A percentile compares a stretch with the other conserved stretches of the same genome.
phyloP scores from a whole-genome alignment of 176 grass and related monocot genomes.

The Phragmites australis region DNA sequence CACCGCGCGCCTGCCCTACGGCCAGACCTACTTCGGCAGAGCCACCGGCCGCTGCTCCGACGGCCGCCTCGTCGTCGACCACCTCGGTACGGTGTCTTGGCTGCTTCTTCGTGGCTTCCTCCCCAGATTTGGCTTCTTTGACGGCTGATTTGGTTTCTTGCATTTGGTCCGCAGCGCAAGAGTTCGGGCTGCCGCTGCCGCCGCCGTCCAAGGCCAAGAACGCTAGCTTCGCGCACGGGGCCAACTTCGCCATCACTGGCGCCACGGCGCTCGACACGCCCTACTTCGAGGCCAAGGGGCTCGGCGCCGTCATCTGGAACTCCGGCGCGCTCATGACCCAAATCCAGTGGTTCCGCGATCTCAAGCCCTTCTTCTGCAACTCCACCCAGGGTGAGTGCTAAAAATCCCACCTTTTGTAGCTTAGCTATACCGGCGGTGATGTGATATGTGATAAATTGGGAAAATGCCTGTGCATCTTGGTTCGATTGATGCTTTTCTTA shows the following conservation, averaged over 20 bases:
- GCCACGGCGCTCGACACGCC: slow-evolving; percentile 80
- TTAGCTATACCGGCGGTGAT: not conserved
- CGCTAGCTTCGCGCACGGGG: slow-evolving; percentile 61
- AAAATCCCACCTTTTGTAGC: not conserved
- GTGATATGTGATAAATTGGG: not conserved
- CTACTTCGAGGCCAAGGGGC: slow-evolving; percentile 66
- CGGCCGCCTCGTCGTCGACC: slow-evolving; percentile 83
- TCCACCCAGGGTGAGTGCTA: slow-evolving; percentile 50
- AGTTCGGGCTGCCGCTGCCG: slow-evolving; percentile 65
- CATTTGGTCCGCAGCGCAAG: slow-evolving; percentile 52
- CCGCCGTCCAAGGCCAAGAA: slow-evolving; percentile 73
- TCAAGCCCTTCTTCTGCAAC: slow-evolving; percentile 84
- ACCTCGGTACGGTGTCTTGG: slow-evolving; percentile 40
- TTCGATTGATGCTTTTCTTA: not conserved
- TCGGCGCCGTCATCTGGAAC: slow-evolving; percentile 69
- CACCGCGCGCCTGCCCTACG: slow-evolving; percentile 69
- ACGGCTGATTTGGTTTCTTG: slow-evolving; percentile 24
- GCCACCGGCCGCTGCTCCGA: slow-evolving; percentile 85
- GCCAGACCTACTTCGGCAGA: slow-evolving; percentile 70
- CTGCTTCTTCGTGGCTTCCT: not conserved
- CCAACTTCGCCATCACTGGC: slow-evolving; percentile 92
- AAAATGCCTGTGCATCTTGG: not conserved
- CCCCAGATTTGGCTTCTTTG: slow-evolving; percentile 21
- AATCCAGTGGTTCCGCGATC: slow-evolving; percentile 88
- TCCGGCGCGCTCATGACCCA: slow-evolving; percentile 72